A percentile compares a stretch with the other conserved stretches of the same genome.
phyloP scores from a whole-genome alignment of 768 basidiomycete genomes.

The Russula sp. region DNA sequence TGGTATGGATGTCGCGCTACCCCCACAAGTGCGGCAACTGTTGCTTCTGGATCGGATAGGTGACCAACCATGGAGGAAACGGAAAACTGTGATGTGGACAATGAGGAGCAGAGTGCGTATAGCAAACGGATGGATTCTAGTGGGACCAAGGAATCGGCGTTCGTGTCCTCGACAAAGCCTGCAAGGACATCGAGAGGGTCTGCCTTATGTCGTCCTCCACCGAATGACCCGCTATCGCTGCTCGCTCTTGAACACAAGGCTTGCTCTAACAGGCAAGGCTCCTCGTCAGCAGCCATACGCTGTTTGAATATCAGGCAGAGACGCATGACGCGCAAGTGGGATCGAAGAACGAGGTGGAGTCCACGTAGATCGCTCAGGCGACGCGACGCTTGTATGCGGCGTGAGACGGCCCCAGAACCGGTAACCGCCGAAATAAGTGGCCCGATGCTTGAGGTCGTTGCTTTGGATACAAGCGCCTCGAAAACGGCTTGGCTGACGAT shows the following conservation, averaged over 20 bases:
- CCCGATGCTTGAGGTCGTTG: slow-evolving; percentile 73
- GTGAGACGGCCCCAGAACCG: slow-evolving; percentile 51
- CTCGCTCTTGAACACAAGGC: slow-evolving; percentile 59
- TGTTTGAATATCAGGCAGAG: slow-evolving; percentile 63
- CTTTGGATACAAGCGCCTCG: slow-evolving; percentile 67
- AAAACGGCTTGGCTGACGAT: slow-evolving; percentile 56
- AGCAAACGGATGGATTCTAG: slow-evolving; percentile 62
- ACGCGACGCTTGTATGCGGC: slow-evolving; percentile 53
- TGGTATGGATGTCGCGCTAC: slow-evolving; percentile 78
- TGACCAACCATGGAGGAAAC: slow-evolving; percentile 73
- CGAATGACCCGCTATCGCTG: slow-evolving; percentile 40
- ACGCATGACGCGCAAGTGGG: slow-evolving; percentile 56
- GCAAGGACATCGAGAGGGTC: slow-evolving; percentile 76
- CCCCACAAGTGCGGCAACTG: slow-evolving; percentile 58
- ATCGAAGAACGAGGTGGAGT: slow-evolving; percentile 62
- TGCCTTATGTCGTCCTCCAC: slow-evolving; percentile 43
- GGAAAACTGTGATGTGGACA: slow-evolving; percentile 54
- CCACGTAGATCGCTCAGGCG: slow-evolving; percentile 65
- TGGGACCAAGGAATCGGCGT: slow-evolving; percentile 54
- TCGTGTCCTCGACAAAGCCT: slow-evolving; percentile 57
- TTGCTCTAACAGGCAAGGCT: slow-evolving; percentile 65
- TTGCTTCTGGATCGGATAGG: slow-evolving; percentile 68
- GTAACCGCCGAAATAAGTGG: slow-evolving; percentile 71
- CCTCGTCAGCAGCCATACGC: slow-evolving; percentile 27
- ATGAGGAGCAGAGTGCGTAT: slow-evolving; percentile 59